These are phyloP conservation scores for Cercospora sp. DNA, from an alignment of 2,329 filamentous ascomycete genomes.

Conservation along the genomic window DNA sequence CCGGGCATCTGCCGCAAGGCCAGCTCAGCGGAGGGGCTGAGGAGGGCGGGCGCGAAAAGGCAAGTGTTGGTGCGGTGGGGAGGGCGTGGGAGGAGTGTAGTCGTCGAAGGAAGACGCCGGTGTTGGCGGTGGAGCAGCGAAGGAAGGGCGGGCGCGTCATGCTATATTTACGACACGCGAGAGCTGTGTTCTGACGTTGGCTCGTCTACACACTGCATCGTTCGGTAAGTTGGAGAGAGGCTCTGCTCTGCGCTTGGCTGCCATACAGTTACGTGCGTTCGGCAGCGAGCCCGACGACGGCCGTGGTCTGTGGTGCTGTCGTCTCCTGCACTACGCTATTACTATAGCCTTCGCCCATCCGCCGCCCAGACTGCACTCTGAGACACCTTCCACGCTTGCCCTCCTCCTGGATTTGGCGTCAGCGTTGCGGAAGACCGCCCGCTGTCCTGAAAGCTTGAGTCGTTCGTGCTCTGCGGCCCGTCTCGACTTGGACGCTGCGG, in stretches of 20 bases:
- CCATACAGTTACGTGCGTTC: background rate
- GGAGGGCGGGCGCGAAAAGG: background rate
- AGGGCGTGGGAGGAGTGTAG: background rate
- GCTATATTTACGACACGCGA: background rate
- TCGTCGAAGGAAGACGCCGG: background rate
- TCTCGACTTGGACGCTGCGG: background rate
- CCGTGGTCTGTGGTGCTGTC: background rate
- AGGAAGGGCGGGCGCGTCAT: background rate
- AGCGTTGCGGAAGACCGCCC: background rate
- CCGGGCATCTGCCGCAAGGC: background rate
- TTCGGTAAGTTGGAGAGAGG: background rate
- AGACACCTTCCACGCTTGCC: background rate
- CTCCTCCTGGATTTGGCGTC: background rate
- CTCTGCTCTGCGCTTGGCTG: background rate
- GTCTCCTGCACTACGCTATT: background rate
- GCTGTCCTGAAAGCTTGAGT: background rate
- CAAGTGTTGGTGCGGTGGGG: background rate
- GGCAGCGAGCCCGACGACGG: background rate
- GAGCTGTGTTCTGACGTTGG: background rate
- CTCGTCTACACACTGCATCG: background rate
- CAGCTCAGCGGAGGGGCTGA: background rate
- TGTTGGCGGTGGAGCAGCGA: constrained; percentile 1
- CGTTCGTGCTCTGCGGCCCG: background rate
- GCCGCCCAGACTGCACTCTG: background rate
- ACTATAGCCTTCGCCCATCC: background rate